Evolutionary conservation across 768 basidiomycete species (phyloP), one percentile per base, ranked within the genome.

Genomic region (Leccinum subgranulosum): DNA sequence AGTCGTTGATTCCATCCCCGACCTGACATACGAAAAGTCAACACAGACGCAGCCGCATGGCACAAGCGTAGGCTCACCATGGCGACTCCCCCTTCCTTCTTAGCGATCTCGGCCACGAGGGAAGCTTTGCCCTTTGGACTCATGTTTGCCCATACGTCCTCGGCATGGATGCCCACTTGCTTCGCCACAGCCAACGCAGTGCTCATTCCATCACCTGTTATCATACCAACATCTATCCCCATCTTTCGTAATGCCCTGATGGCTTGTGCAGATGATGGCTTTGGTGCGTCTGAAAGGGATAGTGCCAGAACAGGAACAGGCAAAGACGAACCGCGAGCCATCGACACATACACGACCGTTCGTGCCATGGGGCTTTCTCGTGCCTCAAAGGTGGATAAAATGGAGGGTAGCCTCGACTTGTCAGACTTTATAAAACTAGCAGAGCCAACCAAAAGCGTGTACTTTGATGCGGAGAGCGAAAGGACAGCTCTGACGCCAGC

Each of bases 1-100:
- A 98, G 70, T 99, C 97, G 71, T 99, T 98, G 77, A 98, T 97
- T 33, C 97, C 97, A 72, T 99, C 97, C 23, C 97, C 97, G 41
- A 99, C 94, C 94, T 95, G 60, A 54, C 3, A 28, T 2, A 27
- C 19, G 21, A 43, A 9, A 47, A 15, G 11, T 53, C 14, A 51
- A 45, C 6, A 15, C 46, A 52, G 8, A 47, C 19, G 46, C 21
- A 25, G 11, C 4, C 47, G 1, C n/a, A 31, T 29, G 15, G 41
- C 49, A 57, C 15, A 33, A 54, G 50, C 21, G 4, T 29, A 45
- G 28, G 75, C 82, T 57, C 66, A 92, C 95, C 96, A 98, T 97
- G 3, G 94, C 94, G 33, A 98, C 88, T 28, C 88, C 90, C 10
- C 81, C 81, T 49, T 87, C 74, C 64, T 81, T 81, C 68, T 86